These are phyloP conservation scores for Zygoascus ofunaensis DNA, from an alignment of 805 yeast genomes.

Conservation along the genomic window DNA sequence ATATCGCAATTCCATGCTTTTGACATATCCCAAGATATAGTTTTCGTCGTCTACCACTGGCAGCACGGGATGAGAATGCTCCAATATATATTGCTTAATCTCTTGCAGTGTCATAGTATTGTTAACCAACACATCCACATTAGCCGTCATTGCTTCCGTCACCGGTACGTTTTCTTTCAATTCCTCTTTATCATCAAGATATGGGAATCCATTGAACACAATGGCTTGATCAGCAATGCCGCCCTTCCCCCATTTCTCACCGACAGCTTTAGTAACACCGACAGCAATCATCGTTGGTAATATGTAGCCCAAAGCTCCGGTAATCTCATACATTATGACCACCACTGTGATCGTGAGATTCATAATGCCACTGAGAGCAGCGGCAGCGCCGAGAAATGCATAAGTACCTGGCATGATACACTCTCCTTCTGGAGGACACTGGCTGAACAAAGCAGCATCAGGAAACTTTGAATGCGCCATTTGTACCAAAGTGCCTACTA, in stretches of 20 bases:
- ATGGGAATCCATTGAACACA: constrained; percentile 77
- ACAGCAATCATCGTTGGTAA: constrained; percentile 96
- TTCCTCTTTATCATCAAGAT: constrained; percentile 64
- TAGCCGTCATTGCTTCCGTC: constrained; percentile 49
- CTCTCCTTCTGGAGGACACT: constrained; percentile 34
- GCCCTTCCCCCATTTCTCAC: constrained; percentile 65
- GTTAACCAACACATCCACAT: constrained; percentile 12
- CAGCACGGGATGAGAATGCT: constrained; percentile 23
- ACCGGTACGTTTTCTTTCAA: constrained; percentile 44
- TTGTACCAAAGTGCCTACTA: constrained; percentile 39
- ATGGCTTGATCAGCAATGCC: constrained; percentile 98
- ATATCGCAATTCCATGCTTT: constrained; percentile 20
- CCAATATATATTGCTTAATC: constrained; percentile 16
- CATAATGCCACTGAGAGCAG: constrained; percentile 89
- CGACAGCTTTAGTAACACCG: constrained; percentile 73
- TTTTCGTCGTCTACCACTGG: constrained; percentile 30
- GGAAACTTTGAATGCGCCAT: constrained; percentile 35
- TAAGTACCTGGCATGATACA: constrained; percentile 92
- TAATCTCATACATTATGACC: constrained; percentile 85
- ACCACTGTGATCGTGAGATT: constrained; percentile 89
- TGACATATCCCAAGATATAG: constrained; percentile 28
- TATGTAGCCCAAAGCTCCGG: constrained; percentile 88
- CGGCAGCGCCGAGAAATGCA: constrained; percentile 94
- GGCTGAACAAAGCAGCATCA: constrained; percentile 28
- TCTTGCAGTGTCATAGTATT: constrained; percentile 18